Evolutionary conservation across 495 filamentous ascomycete genomes (phyloP).

Genomic region (Aeminium ludgeri): DNA sequence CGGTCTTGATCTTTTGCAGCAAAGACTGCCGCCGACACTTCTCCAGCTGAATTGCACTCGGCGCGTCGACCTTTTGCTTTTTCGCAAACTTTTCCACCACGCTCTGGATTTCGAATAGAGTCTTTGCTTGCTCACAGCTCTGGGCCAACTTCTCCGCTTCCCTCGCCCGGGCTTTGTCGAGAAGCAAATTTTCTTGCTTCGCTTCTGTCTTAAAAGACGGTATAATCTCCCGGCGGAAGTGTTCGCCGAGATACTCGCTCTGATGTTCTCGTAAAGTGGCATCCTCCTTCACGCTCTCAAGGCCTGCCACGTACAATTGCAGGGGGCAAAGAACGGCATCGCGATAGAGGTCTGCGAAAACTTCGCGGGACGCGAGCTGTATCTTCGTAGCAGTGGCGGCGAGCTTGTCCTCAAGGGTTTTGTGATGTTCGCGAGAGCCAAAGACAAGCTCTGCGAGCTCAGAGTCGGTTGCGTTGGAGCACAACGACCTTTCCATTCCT

Average conservation of each 20-base stretch:
- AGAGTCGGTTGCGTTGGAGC: background rate
- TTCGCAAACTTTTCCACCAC: background rate
- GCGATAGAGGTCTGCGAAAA: background rate
- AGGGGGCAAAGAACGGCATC: conserved; percentile 5
- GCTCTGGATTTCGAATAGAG: background rate
- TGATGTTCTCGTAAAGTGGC: conserved; percentile 5
- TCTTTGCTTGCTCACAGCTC: conserved; percentile 3
- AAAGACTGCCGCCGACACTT: background rate
- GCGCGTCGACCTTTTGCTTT: conserved; percentile 6
- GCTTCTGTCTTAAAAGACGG: background rate
- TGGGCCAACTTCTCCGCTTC: conserved; percentile 8
- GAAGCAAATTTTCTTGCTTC: background rate
- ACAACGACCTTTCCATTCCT: too few species aligned
- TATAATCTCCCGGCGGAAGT: conserved; percentile 6
- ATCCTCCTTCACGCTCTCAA: conserved; percentile 2
- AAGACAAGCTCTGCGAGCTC: background rate
- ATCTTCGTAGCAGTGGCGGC: background rate
- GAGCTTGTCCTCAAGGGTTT: background rate
- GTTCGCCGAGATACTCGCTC: conserved; percentile 7
- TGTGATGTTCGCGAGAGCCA: background rate
- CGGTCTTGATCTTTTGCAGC: background rate
- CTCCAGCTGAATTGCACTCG: background rate
- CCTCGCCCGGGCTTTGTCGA: conserved; percentile 4
- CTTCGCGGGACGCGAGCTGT: background rate
- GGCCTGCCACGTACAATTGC: conserved; percentile 3